These are phyloP conservation scores for Phaeotremella fagi DNA, from an alignment of 768 basidiomycete genomes.

Conservation along the genomic window DNA sequence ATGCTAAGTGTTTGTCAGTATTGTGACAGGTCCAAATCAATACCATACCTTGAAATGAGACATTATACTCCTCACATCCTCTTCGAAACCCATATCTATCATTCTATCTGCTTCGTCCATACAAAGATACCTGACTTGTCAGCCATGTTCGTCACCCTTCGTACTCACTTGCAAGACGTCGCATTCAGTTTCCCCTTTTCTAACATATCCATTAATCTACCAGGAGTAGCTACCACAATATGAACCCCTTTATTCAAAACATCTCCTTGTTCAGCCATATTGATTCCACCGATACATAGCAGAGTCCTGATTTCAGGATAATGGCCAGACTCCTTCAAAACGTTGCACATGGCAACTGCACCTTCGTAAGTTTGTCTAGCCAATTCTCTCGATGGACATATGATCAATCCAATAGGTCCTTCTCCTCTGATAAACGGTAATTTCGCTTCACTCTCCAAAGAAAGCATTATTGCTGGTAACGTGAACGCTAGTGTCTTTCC, in stretches of 20 bases:
- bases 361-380: slow-evolving; percentile 98
- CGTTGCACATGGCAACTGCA: slow-evolving; percentile 74
- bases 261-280: slow-evolving; percentile 95
- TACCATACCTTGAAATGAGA: slow-evolving; percentile 84
- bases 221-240: slow-evolving; percentile 94
- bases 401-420: slow-evolving; percentile 91
- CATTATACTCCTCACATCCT: slow-evolving; percentile 94
- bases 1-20: slow-evolving; percentile 54
- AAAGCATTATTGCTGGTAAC: slow-evolving; percentile 93
- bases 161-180: slow-evolving; percentile 75
- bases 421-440: slow-evolving; percentile 86
- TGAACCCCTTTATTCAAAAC: slow-evolving; percentile 86
- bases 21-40: neutral
- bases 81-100: slow-evolving; percentile 98
- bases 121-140: slow-evolving; percentile 64
- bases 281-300: slow-evolving; percentile 94
- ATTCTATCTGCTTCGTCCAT: slow-evolving; percentile 97
- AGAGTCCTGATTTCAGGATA: slow-evolving; percentile 84
- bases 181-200: slow-evolving; percentile 91
- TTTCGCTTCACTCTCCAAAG: slow-evolving; percentile 86
- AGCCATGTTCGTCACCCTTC: neutral
- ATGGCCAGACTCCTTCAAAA: slow-evolving; percentile 66
- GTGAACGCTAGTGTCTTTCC: slow-evolving; percentile 99
- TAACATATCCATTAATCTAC: slow-evolving; percentile 94
- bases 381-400: slow-evolving; percentile 95